Conservation (phyloP, 2,329 filamentous ascomycete genomes). For the Ascochyta rabiei region DNA sequence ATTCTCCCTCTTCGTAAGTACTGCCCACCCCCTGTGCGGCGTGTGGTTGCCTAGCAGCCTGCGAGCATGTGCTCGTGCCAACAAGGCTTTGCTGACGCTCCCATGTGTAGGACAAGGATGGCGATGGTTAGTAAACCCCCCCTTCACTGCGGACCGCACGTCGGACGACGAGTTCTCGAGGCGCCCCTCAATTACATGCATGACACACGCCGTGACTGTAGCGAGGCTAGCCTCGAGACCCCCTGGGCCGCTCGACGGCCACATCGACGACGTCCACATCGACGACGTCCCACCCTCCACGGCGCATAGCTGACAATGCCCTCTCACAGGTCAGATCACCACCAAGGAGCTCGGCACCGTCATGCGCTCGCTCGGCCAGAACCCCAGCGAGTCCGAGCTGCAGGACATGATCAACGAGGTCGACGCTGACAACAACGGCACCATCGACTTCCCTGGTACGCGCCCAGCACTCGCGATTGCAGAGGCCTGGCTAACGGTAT, state of each 20-base stretch:
- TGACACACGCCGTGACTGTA: conserved; percentile 6
- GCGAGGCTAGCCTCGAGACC: conserved; percentile 1
- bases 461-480: neutral
- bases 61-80: conserved; percentile 11
- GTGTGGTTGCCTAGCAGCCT: conserved; percentile 34
- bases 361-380: conserved; percentile 68
- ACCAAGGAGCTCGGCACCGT: conserved; percentile 68
- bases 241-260: neutral
- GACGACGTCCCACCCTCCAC: conserved; percentile 12
- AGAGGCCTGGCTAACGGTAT: conserved; percentile 10
- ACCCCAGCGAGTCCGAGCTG: conserved; percentile 66
- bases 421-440: conserved; percentile 68
- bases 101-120: conserved; percentile 60
- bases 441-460: conserved; percentile 67
- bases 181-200: conserved; percentile 6
- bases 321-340: conserved; percentile 63
- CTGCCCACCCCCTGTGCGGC: conserved; percentile 8
- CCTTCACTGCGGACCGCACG: neutral
- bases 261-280: conserved; percentile 16
- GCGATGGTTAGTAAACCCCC: conserved; percentile 57
- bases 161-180: neutral
- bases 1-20: conserved; percentile 98
- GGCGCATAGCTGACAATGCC: conserved; percentile 30
- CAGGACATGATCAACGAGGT: conserved; percentile 72
- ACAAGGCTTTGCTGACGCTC: conserved; percentile 33